Base-by-base conservation (phyloP, 2,329 filamentous ascomycete species). In the Allantophomopsis lycopodina region DNA sequence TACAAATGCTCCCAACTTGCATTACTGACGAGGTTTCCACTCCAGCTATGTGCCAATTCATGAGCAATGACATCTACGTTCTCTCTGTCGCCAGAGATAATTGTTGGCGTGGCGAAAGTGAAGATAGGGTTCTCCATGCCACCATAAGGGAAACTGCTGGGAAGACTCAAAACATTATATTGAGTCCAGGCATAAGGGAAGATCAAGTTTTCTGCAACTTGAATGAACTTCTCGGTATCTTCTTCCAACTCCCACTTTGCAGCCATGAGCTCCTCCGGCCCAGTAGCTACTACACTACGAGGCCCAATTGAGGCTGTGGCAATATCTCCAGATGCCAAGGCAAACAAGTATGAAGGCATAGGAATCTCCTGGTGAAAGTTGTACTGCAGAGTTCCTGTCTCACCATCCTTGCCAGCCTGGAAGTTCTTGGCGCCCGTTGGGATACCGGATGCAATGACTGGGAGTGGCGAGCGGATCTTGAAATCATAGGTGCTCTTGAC, bases 11-110 rank as follows among this genome's bases (percentile, higher is more conserved):
- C 82, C 83, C 83, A 89, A 50, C 77, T 83, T 37, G 78, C 77
- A 50, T 79, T 83, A 7, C 76, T 81, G 2, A 88, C 83, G 32
- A 88, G 63, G 51, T 95, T 95, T 18, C 88, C 89, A 44, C 83
- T 91, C 87, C 88, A 95, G 51, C 82, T 76, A 55, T 80, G 76
- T 47, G 67, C 70, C 46, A 82, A 62, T 52, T 84, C 88, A 57
- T 94, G 91, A 2, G 91, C 91, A 60, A 98, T 94, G 15, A 96
- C 89, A 56, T 96, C 89, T 15, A 96, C 76, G 50, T 96, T 96
- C 55, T 94, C 82, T 34, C 82, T 73, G 52, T 89, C 83, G 36
- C 89, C 89, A 42, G 83, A 91, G 54, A 98, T 87, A 50, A 96
- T 82, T 30, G 87, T 94, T 2, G 89, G 89, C 2, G 91, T 96